Evolutionary conservation across 2,329 filamentous ascomycete species (phyloP), one percentile per base, ranked within the genome.

Genomic region (Aspergillus nomiae): DNA sequence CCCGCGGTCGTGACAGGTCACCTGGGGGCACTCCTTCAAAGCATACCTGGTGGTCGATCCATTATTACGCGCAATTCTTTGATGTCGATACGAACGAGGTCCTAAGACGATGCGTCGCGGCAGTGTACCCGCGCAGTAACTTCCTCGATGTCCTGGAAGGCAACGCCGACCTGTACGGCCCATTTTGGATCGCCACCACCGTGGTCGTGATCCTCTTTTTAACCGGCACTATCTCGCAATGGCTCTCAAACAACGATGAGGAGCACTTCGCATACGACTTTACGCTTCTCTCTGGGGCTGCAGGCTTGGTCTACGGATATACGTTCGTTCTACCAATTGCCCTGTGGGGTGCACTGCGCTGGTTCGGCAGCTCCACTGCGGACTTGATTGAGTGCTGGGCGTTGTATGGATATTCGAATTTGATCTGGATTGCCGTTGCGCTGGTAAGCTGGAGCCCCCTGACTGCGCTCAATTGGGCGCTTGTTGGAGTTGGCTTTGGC

Each of bases 181-280:
- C 95, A 1, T 93, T 98, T 76, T 99, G 95, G 95, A 98, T 99
- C 80, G 95, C 95, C 11, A 98, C 95, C 0, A 98, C 95, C 0
- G 95, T 99, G 11, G 90, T 99, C 14, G 86, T 99, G 67, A 98
- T 99, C 64, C 81, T 99, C 36, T 99, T 99, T 80, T 78, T 99
- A 51, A 95, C 94, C 1, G 95, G 95, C 14, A 98, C 95, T 0
- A 97, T 99, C 68, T 96, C 90, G 75, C 90, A 95, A 79, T 98
- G 96, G 78, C 82, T 97, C 56, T 87, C 91, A 30, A 85, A 85
- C 28, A 86, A 86, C 50, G 86, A 87, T 59, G 85, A 85, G 56
- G 81, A 87, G 26, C 88, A 91, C 62, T 97, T 97, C 77, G 89
- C 89, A 54, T 98, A 98, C 78, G 93, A 98, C 75, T 99, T 99